These are phyloP conservation scores for Colletotrichum noveboracense DNA, from an alignment of 2,329 filamentous ascomycete genomes.

Conservation along the genomic window DNA sequence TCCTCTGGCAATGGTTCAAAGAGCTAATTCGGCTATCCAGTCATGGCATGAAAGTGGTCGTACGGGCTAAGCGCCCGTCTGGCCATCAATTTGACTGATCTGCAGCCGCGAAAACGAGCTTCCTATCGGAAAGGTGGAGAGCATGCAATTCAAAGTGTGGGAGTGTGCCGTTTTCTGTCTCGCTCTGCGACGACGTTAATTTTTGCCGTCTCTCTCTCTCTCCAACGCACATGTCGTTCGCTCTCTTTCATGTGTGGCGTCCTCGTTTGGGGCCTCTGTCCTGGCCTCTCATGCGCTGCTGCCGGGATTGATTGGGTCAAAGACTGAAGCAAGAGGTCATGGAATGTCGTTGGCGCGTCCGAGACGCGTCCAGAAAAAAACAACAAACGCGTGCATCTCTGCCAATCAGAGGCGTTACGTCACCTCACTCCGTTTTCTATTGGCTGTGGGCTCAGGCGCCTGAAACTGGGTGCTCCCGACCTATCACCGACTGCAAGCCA, in stretches of 20 bases:
- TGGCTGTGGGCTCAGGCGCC: background rate
- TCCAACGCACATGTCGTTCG: background rate
- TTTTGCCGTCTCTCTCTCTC: background rate
- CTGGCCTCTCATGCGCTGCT: slow-evolving; percentile 7
- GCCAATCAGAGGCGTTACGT: background rate
- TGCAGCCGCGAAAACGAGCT: slow-evolving; percentile 6
- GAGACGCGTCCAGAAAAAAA: slow-evolving; percentile 15
- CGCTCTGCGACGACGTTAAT: slow-evolving; percentile 1
- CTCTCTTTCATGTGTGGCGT: background rate
- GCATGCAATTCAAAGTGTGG: background rate
- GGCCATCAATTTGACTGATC: slow-evolving; percentile 8
- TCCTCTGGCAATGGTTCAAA: slow-evolving; percentile 1
- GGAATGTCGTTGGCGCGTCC: slow-evolving; percentile 19
- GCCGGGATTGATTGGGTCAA: slow-evolving; percentile 4
- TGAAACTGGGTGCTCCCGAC: slow-evolving; percentile 9
- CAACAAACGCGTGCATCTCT: slow-evolving; percentile 11
- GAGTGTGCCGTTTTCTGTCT: background rate
- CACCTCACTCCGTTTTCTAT: background rate
- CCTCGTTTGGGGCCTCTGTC: background rate
- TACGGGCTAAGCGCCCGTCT: slow-evolving; percentile 13
- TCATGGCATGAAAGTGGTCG: background rate
- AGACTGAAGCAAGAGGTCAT: background rate
- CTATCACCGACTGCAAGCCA: background rate
- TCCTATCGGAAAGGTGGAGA: slow-evolving; percentile 1
- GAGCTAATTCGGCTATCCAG: background rate